These are phyloP conservation scores for Diaporthe vexans DNA, from an alignment of 2,329 filamentous ascomycete species.

Conservation along the genomic window DNA sequence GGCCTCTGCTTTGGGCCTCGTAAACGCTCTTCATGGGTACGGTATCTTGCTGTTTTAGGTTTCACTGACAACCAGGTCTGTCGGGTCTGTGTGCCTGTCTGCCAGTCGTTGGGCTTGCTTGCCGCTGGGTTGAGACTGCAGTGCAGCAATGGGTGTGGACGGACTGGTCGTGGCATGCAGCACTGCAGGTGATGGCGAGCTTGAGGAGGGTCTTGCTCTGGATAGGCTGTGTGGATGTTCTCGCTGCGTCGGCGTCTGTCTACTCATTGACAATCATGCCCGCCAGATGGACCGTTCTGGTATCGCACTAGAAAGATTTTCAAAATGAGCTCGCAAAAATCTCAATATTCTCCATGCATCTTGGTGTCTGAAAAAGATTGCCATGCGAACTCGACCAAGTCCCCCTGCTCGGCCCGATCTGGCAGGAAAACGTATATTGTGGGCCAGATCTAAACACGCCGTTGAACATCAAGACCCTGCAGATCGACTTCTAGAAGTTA, in stretches of 20 bases:
- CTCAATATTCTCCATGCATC: neutral
- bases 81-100: neutral
- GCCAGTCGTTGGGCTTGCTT: constrained; percentile 4
- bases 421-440: neutral
- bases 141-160: neutral
- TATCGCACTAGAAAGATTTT: neutral
- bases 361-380: too few relatives aligned
- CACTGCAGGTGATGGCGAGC: neutral
- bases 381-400: neutral
- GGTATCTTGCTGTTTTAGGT: constrained; percentile 13
- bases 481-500: neutral
- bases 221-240: neutral
- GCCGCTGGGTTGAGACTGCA: constrained; percentile 22
- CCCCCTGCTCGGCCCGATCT: neutral
- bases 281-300: neutral
- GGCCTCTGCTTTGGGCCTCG: neutral
- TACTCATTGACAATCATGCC: neutral
- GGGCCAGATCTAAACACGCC: neutral
- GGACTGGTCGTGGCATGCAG: neutral
- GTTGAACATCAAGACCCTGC: neutral
- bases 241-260: neutral
- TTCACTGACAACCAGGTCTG: constrained; percentile 8
- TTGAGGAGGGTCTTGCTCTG: neutral
- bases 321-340: neutral
- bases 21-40: constrained; percentile 28